Percentiles rank a stretch among this genome's conserved stretches.
Conservation (phyloP, 2,329 filamentous ascomycete genomes). For the Geoglossum cookeanum region DNA sequence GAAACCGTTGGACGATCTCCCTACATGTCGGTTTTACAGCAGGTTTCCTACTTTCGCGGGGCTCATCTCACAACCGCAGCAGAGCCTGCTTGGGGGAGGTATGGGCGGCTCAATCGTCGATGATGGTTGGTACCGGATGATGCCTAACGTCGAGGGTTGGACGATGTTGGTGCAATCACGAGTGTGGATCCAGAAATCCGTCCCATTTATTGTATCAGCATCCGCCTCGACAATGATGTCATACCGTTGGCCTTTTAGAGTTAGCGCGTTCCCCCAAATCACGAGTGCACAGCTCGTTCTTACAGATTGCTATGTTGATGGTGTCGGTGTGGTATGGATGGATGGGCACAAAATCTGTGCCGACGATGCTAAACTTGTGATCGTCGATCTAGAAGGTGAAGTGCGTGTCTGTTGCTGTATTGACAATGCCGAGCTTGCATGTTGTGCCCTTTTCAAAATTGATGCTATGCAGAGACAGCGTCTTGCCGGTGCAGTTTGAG, state of each 20-base stretch:
- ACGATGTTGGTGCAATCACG: not conserved
- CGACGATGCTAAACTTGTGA: conserved; percentile 43
- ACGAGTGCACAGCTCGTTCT: conserved; percentile 23
- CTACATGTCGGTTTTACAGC: not conserved
- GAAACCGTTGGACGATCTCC: not conserved
- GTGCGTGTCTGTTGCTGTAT: conserved; percentile 18
- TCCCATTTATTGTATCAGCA: not conserved
- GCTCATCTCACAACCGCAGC: not conserved
- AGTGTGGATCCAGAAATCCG: conserved; percentile 20
- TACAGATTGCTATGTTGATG: conserved; percentile 27
- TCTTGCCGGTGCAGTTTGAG: conserved; percentile 18
- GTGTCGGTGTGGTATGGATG: conserved; percentile 39
- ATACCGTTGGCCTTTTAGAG: conserved; percentile 23
- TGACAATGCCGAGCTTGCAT: conserved; percentile 26
- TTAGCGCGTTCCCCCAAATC: conserved; percentile 11
- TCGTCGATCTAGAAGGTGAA: conserved; percentile 31
- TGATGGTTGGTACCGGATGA: conserved; percentile 1
- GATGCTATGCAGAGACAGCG: conserved; percentile 22
- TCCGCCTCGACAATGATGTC: conserved; percentile 22
- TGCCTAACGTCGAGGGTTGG: not conserved
- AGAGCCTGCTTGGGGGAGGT: not conserved
- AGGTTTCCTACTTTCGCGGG: not conserved
- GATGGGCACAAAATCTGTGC: conserved; percentile 43
- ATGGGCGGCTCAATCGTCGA: not conserved
- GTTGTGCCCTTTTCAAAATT: conserved; percentile 17